Base-by-base conservation (phyloP, 352 stramenopile species). In the Globisporangium solare region DNA sequence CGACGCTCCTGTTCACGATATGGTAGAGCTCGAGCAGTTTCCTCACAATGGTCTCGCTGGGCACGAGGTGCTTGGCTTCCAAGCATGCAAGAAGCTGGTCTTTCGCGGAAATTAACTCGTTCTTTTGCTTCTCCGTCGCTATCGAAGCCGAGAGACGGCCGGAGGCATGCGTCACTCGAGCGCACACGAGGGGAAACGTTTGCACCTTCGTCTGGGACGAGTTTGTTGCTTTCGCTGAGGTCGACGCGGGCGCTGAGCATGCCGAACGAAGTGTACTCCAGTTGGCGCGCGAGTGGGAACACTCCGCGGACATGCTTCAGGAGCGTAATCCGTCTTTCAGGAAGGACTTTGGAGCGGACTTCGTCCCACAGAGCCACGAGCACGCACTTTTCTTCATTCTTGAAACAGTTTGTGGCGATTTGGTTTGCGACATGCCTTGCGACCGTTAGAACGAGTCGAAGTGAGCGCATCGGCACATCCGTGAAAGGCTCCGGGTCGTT, bases 21-120 rank as follows among this genome's bases (percentile, higher is more conserved):
- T 84, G 66, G 39, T 86, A 79, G n/a, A 88, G 21, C 20, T 91
- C 78, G 21, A 83, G 48, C 6, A 88, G 35, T 61, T 89, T 91
- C 1, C 77, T 64, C 3, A 83, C 21, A 47, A 85, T 79, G 6
- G 65, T 73, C 27, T 82, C 70, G 27, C 61, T 79, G 6, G 66
- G 51, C 40, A 63, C 65, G 24, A 81, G 58, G 45, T 61, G 56
- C 24, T 54, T 62, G 15, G 61, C 48, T 22, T 17, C 32, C 21
- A 85, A 64, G 12, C 53, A 56, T 10, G 46, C 57, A 51, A 77
- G 43, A 22, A 81, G 54, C 39, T 62, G 61, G 3, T 32, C 22
- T 45, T 77, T 76, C 1, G 79, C 63, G 18, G n/a, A 21, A 37
- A 56, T 57, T 21, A 87, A 47, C 1, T 83, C 54, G 21, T 56